Evolutionary conservation across 73 alveolate genomes (phyloP).

Genomic region (Urostyla sp.): DNA sequence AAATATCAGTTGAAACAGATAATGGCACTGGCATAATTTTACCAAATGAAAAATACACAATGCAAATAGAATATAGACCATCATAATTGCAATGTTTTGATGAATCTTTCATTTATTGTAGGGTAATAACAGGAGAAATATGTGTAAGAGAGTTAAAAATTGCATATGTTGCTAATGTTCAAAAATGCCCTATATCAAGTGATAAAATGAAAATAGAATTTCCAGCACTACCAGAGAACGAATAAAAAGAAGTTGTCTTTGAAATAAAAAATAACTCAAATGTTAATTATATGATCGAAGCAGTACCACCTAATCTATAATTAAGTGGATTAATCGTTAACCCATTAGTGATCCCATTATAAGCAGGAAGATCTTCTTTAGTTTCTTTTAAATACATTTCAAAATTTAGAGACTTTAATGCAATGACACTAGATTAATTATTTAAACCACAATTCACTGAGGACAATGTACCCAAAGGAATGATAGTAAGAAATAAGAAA

Average conservation of each 20-base stretch:
- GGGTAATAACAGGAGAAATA: conserved; percentile 81
- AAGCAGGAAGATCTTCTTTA: conserved; percentile 50
- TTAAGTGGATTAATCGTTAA: conserved; percentile 82
- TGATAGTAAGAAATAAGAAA: conserved; percentile 45
- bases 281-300: conserved; percentile 75
- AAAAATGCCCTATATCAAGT: conserved; percentile 78
- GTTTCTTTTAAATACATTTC: conserved; percentile 52
- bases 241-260: conserved; percentile 70
- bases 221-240: conserved; percentile 83
- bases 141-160: conserved; percentile 88
- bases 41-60: conserved; percentile 87
- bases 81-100: conserved; percentile 73
- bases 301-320: conserved; percentile 77
- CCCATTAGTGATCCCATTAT: conserved; percentile 81
- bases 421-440: conserved; percentile 40
- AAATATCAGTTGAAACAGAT: conserved; percentile 88
- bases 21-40: conserved; percentile 87
- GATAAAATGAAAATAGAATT: conserved; percentile 78
- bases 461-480: conserved; percentile 31
- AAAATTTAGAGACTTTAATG: conserved; percentile 54
- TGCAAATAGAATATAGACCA: conserved; percentile 83
- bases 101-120: conserved; percentile 72
- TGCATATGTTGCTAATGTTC: conserved; percentile 78
- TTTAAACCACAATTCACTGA: neutral
- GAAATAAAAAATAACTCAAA: conserved; percentile 74